Conservation (phyloP, 129 eudicot species). For the Silybum marianum region DNA sequence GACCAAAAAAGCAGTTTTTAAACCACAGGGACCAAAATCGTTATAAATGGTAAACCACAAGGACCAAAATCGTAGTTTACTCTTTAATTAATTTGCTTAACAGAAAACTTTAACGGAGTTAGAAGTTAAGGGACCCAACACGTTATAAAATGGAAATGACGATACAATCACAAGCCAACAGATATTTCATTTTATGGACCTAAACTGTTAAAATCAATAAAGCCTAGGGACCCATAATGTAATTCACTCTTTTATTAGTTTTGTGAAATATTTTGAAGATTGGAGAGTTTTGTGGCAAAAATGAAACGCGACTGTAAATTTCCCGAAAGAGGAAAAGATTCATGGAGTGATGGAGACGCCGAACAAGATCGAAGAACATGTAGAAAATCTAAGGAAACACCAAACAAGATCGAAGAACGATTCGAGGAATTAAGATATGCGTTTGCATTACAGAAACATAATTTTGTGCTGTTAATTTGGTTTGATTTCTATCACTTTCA, state of each 20-base stretch:
- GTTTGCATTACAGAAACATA: not conserved
- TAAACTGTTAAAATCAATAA: no score
- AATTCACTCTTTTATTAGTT: not conserved
- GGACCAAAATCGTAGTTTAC: no score
- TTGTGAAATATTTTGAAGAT: not conserved
- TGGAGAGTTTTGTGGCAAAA: constrained; percentile 8
- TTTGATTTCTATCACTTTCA: constrained; percentile 13
- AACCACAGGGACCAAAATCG: no score
- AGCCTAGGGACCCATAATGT: no score
- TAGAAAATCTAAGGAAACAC: constrained; percentile 3
- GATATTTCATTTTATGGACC: no score
- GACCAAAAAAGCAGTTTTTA: no score
- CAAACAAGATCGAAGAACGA: constrained; percentile 25
- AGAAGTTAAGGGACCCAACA: no score
- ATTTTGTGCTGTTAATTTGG: not conserved
- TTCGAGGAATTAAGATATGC: constrained; percentile 2
- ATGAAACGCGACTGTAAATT: not conserved
- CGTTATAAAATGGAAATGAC: no score
- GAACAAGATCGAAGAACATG: not conserved
- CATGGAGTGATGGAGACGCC: constrained; percentile 8
- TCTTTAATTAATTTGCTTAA: no score
- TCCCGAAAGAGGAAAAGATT: not conserved
- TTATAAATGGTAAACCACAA: no score
- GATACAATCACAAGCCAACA: no score
- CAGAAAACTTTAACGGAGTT: no score